Percentiles rank a stretch among this genome's conserved stretches.
phyloP scores from a whole-genome alignment of 306 rosid species.

The Luffa aegyptiaca region DNA sequence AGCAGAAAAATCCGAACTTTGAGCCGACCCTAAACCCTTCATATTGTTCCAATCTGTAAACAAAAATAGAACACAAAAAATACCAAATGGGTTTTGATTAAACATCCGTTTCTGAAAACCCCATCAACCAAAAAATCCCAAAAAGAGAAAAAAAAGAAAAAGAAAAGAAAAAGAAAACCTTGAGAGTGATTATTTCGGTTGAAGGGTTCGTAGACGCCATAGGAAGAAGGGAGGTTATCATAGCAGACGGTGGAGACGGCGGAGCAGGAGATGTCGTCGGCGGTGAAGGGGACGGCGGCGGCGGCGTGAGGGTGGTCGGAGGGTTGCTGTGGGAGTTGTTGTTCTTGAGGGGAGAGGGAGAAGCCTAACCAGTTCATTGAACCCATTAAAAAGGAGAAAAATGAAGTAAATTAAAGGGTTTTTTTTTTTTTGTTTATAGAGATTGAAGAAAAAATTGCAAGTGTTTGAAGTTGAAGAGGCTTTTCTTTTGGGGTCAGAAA shows the following conservation, averaged over 20 bases:
- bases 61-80: not conserved
- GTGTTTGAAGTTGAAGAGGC: not conserved
- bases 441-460: not conserved
- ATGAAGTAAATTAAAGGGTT: not conserved
- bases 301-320: slow-evolving; percentile 15
- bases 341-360: slow-evolving; percentile 80
- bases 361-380: slow-evolving; percentile 89
- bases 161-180: slow-evolving; percentile 9
- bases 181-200: slow-evolving; percentile 31
- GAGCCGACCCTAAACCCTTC: slow-evolving; percentile 26
- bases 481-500: not conserved
- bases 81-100: not conserved
- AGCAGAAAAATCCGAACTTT: slow-evolving; percentile 21
- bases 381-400: slow-evolving; percentile 28
- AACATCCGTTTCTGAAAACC: not conserved
- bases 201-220: slow-evolving; percentile 45
- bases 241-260: slow-evolving; percentile 41
- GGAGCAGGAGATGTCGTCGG: slow-evolving; percentile 41
- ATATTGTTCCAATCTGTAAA: slow-evolving; percentile 51
- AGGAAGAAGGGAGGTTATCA: slow-evolving; percentile 52
- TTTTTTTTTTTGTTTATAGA: not conserved
- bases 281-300: slow-evolving; percentile 30
- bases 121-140: not conserved
- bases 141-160: not conserved
- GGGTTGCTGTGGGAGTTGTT: slow-evolving; percentile 32